Percentiles rank a stretch among this genome's conserved stretches.
These are phyloP conservation scores for Cryphonectria radicalis DNA, from an alignment of 2,329 filamentous ascomycete genomes.

Conservation along the genomic window DNA sequence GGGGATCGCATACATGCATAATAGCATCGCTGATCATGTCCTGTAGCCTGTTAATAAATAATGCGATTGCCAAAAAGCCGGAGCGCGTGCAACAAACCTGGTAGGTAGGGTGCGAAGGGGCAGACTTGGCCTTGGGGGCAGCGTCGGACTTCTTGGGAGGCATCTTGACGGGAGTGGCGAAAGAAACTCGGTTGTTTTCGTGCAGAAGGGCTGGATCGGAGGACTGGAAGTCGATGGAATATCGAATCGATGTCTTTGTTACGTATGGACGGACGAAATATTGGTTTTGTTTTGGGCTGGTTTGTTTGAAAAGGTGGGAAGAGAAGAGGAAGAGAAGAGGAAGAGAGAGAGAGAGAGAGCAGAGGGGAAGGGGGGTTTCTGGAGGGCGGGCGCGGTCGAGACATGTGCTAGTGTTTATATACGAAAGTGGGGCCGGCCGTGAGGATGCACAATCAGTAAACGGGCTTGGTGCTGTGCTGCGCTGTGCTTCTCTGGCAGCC, in stretches of 20 bases:
- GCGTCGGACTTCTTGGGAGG: slow-evolving; percentile 61
- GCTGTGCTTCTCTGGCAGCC: slow-evolving; percentile 5
- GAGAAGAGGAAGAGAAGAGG: slow-evolving; percentile 31
- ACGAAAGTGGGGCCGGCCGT: slow-evolving; percentile 50
- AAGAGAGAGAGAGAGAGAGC: slow-evolving; percentile 44
- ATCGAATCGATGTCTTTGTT: slow-evolving; percentile 28
- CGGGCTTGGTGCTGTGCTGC: neutral
- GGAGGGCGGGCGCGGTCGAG: slow-evolving; percentile 55
- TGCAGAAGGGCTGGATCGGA: slow-evolving; percentile 22
- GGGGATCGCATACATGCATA: slow-evolving; percentile 56
- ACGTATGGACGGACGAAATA: slow-evolving; percentile 31
- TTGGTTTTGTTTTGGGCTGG: slow-evolving; percentile 32
- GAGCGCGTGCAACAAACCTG: slow-evolving; percentile 52
- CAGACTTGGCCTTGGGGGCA: slow-evolving; percentile 54
- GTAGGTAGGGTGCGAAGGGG: slow-evolving; percentile 57
- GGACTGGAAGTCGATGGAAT: slow-evolving; percentile 21
- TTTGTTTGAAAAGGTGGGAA: neutral
- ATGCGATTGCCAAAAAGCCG: slow-evolving; percentile 30
- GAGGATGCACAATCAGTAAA: slow-evolving; percentile 59
- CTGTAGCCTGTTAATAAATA: slow-evolving; percentile 47
- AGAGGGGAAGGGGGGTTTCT: slow-evolving; percentile 45
- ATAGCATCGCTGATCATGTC: slow-evolving; percentile 69
- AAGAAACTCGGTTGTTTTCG: neutral
- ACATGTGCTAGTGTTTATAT: slow-evolving; percentile 65
- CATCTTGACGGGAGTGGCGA: slow-evolving; percentile 49